A percentile compares a stretch with the other conserved stretches of the same genome.
Evolutionary conservation across 1,284 basidiomycete genomes (phyloP).

Genomic region (Rhodotorula mucilaginosa): DNA sequence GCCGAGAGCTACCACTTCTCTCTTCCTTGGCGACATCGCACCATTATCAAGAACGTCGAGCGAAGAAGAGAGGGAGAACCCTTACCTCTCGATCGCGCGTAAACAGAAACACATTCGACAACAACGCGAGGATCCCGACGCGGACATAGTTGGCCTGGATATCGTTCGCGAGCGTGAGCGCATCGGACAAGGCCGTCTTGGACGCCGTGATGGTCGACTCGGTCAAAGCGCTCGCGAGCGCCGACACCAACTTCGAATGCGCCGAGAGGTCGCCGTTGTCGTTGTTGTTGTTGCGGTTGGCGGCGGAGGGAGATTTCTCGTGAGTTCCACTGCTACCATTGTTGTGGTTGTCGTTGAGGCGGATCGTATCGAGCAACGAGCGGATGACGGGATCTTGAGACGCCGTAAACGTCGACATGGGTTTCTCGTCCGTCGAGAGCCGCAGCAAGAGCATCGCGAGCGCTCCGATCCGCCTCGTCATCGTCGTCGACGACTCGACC

Average conservation of each 20-base stretch:
- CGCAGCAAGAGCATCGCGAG: conserved; percentile 14
- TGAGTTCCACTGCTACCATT: too few relatives aligned
- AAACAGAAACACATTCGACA: conserved; percentile 19
- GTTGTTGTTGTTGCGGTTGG: neutral
- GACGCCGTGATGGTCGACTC: conserved; percentile 8
- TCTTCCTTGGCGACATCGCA: too few relatives aligned
- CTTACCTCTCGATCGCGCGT: conserved; percentile 17
- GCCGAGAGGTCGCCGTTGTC: neutral
- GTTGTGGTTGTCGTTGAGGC: too few relatives aligned
- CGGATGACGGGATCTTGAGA: neutral
- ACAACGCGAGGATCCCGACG: conserved; percentile 7
- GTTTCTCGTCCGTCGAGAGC: neutral
- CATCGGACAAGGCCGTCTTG: conserved; percentile 11
- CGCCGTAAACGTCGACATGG: neutral
- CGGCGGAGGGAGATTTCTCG: too few relatives aligned
- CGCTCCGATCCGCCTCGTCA: neutral
- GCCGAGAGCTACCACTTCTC: too few relatives aligned
- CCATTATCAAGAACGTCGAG: too few relatives aligned
- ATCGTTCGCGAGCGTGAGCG: conserved; percentile 5
- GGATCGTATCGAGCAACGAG: too few relatives aligned
- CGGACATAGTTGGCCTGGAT: conserved; percentile 17
- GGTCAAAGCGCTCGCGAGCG: conserved; percentile 13
- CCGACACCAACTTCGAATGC: neutral
- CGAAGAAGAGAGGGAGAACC: too few relatives aligned
- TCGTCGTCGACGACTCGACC: neutral